These are phyloP conservation scores for Backusella psychrophila DNA, from an alignment of 192 early-diverging fungal genomes.

Conservation along the genomic window DNA sequence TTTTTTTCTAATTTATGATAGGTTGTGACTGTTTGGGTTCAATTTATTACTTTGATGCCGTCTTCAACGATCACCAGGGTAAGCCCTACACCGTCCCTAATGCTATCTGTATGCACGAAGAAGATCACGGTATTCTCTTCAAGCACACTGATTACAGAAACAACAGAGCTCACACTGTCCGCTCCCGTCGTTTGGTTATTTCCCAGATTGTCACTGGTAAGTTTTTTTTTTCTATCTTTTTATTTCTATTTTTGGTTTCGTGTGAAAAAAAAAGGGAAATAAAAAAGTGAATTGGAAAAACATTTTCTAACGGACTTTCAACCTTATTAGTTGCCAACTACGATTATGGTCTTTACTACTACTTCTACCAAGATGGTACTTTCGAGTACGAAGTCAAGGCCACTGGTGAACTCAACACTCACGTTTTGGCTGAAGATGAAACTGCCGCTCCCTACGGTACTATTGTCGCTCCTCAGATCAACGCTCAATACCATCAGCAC, in stretches of 20 bases:
- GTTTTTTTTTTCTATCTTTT: background rate
- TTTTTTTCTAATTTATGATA: background rate
- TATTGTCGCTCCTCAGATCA: conserved; percentile 41
- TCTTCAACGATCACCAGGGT: conserved; percentile 36
- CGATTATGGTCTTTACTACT: conserved; percentile 41
- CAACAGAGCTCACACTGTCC: conserved; percentile 33
- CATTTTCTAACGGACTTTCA: background rate
- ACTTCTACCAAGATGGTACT: conserved; percentile 43
- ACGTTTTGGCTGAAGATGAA: conserved; percentile 41
- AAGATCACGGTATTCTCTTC: conserved; percentile 37
- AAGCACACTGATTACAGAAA: conserved; percentile 44
- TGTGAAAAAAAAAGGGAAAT: background rate
- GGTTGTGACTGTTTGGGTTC: conserved; percentile 43
- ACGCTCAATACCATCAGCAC: conserved; percentile 41
- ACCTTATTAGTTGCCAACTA: conserved; percentile 37
- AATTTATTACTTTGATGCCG: conserved; percentile 42
- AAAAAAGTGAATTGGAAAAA: background rate
- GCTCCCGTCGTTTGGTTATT: conserved; percentile 36
- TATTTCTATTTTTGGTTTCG: conserved; percentile 6
- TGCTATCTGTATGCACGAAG: conserved; percentile 42
- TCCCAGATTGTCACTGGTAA: conserved; percentile 41
- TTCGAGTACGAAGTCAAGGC: conserved; percentile 44
- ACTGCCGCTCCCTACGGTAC: conserved; percentile 29
- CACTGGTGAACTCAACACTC: conserved; percentile 41
- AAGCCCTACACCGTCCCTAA: conserved; percentile 35